These are phyloP conservation scores for Zygotorulaspora sp. DNA, from an alignment of 805 yeast species.

Conservation along the genomic window DNA sequence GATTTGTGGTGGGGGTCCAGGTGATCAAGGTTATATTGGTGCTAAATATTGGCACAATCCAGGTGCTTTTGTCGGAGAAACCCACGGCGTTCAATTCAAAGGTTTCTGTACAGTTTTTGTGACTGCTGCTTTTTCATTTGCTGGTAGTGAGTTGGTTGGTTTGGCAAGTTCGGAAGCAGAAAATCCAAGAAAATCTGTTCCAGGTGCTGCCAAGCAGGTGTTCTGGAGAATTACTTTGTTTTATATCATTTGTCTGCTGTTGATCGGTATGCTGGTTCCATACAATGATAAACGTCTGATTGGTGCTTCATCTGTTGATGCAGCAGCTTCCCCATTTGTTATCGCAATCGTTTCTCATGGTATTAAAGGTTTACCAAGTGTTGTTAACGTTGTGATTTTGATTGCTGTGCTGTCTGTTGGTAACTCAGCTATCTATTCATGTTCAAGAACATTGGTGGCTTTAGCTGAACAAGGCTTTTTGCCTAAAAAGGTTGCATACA, in stretches of 20 bases:
- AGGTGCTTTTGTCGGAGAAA: conserved; percentile 57
- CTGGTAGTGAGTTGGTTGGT: conserved; percentile 51
- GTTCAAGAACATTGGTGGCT: conserved; percentile 62
- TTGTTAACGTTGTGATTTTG: conserved; percentile 65
- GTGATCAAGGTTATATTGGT: conserved; percentile 40
- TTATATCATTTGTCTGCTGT: conserved; percentile 42
- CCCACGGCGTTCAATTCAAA: conserved; percentile 40
- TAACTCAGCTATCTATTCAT: conserved; percentile 65
- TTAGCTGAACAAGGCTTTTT: conserved; percentile 61
- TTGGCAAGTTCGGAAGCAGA: conserved; percentile 48
- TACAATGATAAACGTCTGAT: conserved; percentile 41
- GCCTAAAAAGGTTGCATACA: conserved; percentile 54
- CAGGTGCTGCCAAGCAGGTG: conserved; percentile 51
- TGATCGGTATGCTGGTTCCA: conserved; percentile 48
- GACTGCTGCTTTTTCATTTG: conserved; percentile 52
- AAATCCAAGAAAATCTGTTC: conserved; percentile 45
- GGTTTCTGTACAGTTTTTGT: conserved; percentile 52
- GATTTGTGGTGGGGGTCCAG: conserved; percentile 48
- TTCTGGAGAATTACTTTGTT: conserved; percentile 51
- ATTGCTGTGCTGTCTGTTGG: conserved; percentile 67
- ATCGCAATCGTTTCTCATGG: conserved; percentile 65
- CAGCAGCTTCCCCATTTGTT: conserved; percentile 73
- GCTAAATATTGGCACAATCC: conserved; percentile 46
- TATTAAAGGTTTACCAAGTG: conserved; percentile 56
- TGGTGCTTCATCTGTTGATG: conserved; percentile 49